A percentile compares a stretch with the other conserved stretches of the same genome.
phyloP scores from a whole-genome alignment of 1,284 basidiomycete genomes.

The Malassezia furfur region DNA sequence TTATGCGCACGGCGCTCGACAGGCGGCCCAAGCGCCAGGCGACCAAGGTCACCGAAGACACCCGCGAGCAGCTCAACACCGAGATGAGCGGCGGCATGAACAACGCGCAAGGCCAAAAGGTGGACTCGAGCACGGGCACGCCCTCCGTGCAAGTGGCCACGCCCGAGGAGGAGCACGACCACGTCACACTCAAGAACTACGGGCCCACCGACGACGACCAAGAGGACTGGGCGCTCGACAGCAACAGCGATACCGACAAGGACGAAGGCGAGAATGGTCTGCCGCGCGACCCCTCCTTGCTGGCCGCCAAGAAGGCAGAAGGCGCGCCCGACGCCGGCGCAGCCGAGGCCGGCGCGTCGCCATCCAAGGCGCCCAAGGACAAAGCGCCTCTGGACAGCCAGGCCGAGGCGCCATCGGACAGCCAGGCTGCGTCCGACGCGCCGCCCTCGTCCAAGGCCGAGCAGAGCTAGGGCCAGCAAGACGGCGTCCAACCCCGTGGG shows the following conservation, averaged over 20 bases:
- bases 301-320: too few species aligned
- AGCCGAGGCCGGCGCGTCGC: too few species aligned
- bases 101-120: conserved; percentile 25
- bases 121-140: conserved; percentile 6
- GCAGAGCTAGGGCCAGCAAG: too few species aligned
- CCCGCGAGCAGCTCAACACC: conserved; percentile 44
- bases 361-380: too few species aligned
- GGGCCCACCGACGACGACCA: conserved; percentile 15
- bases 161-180: background rate
- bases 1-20: conserved; percentile 46
- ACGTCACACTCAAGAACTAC: conserved; percentile 13
- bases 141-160: background rate
- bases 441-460: too few species aligned
- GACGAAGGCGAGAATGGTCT: background rate
- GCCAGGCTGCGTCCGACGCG: too few species aligned
- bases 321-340: too few species aligned
- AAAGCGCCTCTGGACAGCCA: too few species aligned
- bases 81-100: conserved; percentile 35
- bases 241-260: background rate
- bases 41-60: conserved; percentile 57
- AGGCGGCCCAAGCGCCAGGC: conserved; percentile 28
- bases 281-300: too few species aligned
- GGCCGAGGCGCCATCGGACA: too few species aligned
- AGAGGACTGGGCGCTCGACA: conserved; percentile 14
- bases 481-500: too few species aligned